Base-by-base conservation (phyloP, 345 rosid genomes). In the Lepidium didymum region DNA sequence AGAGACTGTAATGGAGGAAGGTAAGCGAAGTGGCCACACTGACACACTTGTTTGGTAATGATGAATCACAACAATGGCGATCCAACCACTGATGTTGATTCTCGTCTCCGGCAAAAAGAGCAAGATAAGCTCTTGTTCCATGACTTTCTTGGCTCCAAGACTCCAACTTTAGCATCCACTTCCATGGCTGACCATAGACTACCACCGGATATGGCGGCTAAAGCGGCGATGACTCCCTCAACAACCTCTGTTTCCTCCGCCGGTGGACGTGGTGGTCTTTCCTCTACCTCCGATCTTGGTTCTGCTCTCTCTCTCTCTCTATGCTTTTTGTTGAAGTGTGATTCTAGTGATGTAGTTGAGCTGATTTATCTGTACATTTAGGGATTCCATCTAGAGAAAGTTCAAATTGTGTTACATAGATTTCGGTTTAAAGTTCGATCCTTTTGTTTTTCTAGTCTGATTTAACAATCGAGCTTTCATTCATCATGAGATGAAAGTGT, bases 241-340 rank as follows among this genome's bases (percentile, higher is more conserved):
- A 75, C 85, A 33, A 78, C 92, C 14, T 68, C 81, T 4, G 83
- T 79, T 56, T 82, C 86, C 37, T 82, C 91, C 11, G 84, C 82
- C 36, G 90, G 83, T 15, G 90, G 80, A 50, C 83, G 80, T 12
- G 86, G 79, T 0, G 86, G 86, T 70, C 78, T 85, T 69, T 92
- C 98, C 63, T 72, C 95, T 44, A 71, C 87, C 77, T 88, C 98
- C 71, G 98, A 93, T 93, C 87, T 86, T 25, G 94, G 83, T 64
- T 86, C 86, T 52, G 84, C 86, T 91, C 58, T 65, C 77, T 61
- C 21, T 64, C 61, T 59, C 25, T 77, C 42, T 40, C 53, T 44
- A 51, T 62, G 45, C 25, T 54, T 61, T 27, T 38, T 10, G 47
- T 14, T 69, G 16, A 34, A 29, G 59, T 25, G 25, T 51, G 59